phyloP scores from a whole-genome alignment of 176 grass and related monocot genomes.

The Saccharum officinarum region DNA sequence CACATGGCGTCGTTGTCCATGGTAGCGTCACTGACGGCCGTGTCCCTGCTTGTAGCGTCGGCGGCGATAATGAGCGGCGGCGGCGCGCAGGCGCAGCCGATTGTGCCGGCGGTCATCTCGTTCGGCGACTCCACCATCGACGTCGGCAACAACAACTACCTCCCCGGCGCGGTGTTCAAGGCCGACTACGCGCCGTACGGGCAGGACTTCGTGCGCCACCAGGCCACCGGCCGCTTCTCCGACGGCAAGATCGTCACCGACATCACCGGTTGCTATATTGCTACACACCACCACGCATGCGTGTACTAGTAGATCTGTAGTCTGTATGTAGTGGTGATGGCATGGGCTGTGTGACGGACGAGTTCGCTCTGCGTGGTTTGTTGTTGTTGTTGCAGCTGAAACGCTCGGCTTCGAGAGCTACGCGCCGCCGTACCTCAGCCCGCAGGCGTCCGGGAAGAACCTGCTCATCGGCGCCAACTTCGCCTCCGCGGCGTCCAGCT shows the following conservation, averaged over 20 bases:
- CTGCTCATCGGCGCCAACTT: slow-evolving; percentile 80
- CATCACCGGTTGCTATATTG: slow-evolving; percentile 45
- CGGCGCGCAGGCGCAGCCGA: slow-evolving; percentile 26
- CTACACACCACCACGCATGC: neutral
- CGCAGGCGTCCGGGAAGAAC: slow-evolving; percentile 57
- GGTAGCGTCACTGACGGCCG: neutral
- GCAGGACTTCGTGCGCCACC: slow-evolving; percentile 45
- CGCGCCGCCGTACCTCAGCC: slow-evolving; percentile 70
- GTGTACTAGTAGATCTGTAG: no score
- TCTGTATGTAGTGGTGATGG: no score
- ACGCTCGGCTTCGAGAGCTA: slow-evolving; percentile 61
- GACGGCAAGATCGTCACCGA: slow-evolving; percentile 82
- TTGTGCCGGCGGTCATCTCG: slow-evolving; percentile 68
- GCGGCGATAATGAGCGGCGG: neutral
- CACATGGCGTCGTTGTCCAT: neutral
- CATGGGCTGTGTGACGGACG: neutral
- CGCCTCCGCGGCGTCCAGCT: slow-evolving; percentile 78
- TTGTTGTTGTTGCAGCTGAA: slow-evolving; percentile 44
- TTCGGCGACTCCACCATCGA: slow-evolving; percentile 91
- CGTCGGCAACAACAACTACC: slow-evolving; percentile 82
- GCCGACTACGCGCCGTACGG: slow-evolving; percentile 78
- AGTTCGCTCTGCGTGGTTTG: no score
- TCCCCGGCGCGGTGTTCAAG: slow-evolving; percentile 56
- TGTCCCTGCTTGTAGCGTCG: slow-evolving; percentile 27
- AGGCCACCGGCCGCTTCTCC: slow-evolving; percentile 76